Evolutionary conservation across 2,329 filamentous ascomycete genomes (phyloP).

Genomic region (Orbilia javanica): DNA sequence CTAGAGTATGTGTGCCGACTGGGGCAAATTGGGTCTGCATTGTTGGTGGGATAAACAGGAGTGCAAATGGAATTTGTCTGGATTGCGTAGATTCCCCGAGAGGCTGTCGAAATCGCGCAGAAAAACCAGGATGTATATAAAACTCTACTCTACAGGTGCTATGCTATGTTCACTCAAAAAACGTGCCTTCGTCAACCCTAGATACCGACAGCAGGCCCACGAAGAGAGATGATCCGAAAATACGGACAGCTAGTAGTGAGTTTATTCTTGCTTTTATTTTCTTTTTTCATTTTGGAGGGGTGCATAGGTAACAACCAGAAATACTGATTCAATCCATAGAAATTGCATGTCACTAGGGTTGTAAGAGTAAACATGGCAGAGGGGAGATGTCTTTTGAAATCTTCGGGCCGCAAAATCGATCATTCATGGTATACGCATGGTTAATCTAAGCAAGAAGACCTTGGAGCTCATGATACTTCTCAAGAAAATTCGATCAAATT

Average conservation of each 20-base stretch:
- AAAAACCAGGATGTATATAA: conserved; percentile 18
- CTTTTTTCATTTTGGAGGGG: neutral
- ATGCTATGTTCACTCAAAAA: conserved; percentile 28
- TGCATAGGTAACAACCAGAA: neutral
- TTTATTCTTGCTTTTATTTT: neutral
- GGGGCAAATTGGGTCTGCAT: too few relatives aligned
- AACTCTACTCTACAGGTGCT: conserved; percentile 20
- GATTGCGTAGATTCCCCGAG: conserved; percentile 2
- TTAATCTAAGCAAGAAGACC: conserved; percentile 7
- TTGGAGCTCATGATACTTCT: conserved; percentile 17
- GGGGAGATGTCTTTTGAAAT: conserved; percentile 23
- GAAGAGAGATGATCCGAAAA: conserved; percentile 22
- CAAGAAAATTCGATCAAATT: conserved; percentile 3
- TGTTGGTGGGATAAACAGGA: too few relatives aligned
- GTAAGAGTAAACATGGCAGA: too few relatives aligned
- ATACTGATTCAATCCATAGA: too few relatives aligned
- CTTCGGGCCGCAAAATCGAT: conserved; percentile 15
- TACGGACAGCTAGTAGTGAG: conserved; percentile 20
- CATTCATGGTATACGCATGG: conserved; percentile 20
- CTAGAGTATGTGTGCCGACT: too few relatives aligned
- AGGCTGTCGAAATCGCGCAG: neutral
- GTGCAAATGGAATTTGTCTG: conserved; percentile 26
- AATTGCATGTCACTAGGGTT: too few relatives aligned
- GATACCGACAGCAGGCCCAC: conserved; percentile 11
- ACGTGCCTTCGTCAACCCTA: neutral